Conservation (phyloP, 257 asterid species). For the Echites panduratus region DNA sequence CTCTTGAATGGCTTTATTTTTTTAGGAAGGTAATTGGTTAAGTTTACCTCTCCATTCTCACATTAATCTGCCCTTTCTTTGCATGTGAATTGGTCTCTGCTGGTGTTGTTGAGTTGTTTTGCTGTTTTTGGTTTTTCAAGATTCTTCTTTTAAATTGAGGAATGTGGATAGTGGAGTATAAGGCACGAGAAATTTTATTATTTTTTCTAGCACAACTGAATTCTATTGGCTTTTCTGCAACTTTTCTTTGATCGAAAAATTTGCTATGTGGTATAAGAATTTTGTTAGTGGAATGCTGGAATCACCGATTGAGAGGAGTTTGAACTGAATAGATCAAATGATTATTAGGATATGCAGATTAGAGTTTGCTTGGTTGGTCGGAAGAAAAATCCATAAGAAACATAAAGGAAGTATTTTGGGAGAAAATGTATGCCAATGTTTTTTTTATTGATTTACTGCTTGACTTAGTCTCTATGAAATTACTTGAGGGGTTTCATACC, state of each 20-base stretch:
- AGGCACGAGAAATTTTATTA: not conserved
- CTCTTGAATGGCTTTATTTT: conserved; percentile 86
- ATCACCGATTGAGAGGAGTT: not conserved
- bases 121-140: not conserved
- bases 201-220: no score
- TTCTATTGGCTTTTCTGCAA: not conserved
- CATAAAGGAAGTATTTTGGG: not conserved
- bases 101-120: not conserved
- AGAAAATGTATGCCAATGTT: not conserved
- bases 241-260: not conserved
- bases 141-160: not conserved
- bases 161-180: not conserved
- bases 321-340: not conserved
- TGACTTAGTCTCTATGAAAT: no score
- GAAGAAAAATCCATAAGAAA: not conserved
- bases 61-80: not conserved
- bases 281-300: not conserved
- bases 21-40: conserved; percentile 67
- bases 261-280: not conserved
- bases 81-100: not conserved
- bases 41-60: not conserved
- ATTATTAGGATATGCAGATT: not conserved
- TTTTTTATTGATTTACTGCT: not conserved
- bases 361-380: not conserved
- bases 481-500: not conserved